Evolutionary conservation across 176 grass and related monocot genomes (phyloP).

Genomic region (Themeda triandra): DNA sequence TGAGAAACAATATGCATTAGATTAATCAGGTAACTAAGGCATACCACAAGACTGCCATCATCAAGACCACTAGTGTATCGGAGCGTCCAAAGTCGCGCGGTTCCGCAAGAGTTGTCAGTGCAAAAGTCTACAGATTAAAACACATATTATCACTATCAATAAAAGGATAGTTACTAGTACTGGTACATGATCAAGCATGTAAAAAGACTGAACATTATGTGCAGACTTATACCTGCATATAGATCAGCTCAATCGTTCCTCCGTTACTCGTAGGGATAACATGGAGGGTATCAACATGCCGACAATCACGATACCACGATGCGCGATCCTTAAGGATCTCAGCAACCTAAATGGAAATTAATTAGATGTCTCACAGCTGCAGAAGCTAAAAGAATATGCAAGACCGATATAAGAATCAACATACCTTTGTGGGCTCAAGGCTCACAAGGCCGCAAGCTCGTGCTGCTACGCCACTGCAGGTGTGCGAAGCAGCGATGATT

Average conservation of each 20-base stretch:
- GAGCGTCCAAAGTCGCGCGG: conserved; percentile 90
- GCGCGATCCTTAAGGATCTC: conserved; percentile 97
- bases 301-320: conserved; percentile 93
- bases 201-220: neutral
- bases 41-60: conserved; percentile 99
- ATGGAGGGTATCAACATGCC: conserved; percentile 67
- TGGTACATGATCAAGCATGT: neutral
- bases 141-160: neutral
- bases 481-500: conserved; percentile 99
- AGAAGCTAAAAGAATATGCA: neutral
- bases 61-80: conserved; percentile 90
- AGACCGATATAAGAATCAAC: neutral
- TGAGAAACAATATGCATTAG: neutral
- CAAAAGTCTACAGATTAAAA: conserved; percentile 66
- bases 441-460: conserved; percentile 99
- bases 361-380: neutral
- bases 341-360: conserved; percentile 61
- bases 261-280: conserved; percentile 94
- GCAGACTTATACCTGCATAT: conserved; percentile 82
- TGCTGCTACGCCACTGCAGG: conserved; percentile 95
- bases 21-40: neutral
- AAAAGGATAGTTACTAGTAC: neutral
- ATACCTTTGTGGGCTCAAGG: conserved; percentile 98
- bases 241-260: conserved; percentile 94
- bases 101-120: conserved; percentile 74